A percentile compares a stretch with the other conserved stretches of the same genome.
These are phyloP conservation scores for Thelephora ganbajun DNA, from an alignment of 768 basidiomycete genomes.

Conservation along the genomic window DNA sequence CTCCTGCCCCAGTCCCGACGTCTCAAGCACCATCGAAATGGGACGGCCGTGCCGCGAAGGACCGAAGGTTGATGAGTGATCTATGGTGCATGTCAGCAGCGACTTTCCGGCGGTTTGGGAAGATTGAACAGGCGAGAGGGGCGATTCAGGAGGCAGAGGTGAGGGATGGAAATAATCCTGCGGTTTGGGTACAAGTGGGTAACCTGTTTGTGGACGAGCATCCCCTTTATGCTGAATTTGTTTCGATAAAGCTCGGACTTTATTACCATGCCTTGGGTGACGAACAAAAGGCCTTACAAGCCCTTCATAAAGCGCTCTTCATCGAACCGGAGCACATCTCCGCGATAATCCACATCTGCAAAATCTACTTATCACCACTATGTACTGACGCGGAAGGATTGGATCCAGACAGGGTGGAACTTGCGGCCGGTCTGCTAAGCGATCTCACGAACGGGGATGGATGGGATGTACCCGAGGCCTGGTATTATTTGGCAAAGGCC, in stretches of 20 bases:
- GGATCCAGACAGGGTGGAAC: conserved; percentile 33
- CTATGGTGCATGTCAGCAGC: conserved; percentile 93
- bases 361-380: conserved; percentile 46
- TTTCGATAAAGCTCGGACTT: conserved; percentile 45
- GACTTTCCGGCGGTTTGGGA: conserved; percentile 80
- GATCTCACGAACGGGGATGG: conserved; percentile 66
- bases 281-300: conserved; percentile 49
- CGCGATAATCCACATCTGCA: conserved; percentile 66
- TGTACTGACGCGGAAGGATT: conserved; percentile 8
- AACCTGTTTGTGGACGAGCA: not conserved
- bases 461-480: conserved; percentile 90
- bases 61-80: conserved; percentile 61
- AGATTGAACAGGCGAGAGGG: conserved; percentile 79
- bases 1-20: conserved; percentile 20
- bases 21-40: conserved; percentile 12
- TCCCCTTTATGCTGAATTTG: not conserved
- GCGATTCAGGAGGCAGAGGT: conserved; percentile 94
- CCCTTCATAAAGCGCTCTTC: conserved; percentile 83
- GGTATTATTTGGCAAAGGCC: conserved; percentile 82
- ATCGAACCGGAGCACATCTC: conserved; percentile 68
- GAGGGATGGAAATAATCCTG: conserved; percentile 71
- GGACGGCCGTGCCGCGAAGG: conserved; percentile 30
- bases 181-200: conserved; percentile 89
- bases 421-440: conserved; percentile 70
- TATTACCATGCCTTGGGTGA: conserved; percentile 50